A percentile compares a stretch with the other conserved stretches of the same genome.
phyloP scores from a whole-genome alignment of 176 grass and related monocot species.

The maize (Zea mays) region DNA sequence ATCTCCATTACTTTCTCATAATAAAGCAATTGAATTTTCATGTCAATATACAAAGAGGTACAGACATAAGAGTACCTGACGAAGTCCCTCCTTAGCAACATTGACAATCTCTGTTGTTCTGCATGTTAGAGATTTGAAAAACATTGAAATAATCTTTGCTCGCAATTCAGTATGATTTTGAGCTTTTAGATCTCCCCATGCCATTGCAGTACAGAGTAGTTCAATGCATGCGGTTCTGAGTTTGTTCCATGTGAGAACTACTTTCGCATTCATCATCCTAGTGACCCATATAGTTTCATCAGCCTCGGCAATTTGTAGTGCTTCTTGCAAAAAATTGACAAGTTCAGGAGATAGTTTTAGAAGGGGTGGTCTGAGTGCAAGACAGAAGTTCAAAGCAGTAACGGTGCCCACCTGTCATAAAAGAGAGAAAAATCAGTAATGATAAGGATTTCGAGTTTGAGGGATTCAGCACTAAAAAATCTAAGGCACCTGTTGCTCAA shows the following conservation, averaged over 20 bases:
- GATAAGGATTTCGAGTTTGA: slow-evolving; percentile 5
- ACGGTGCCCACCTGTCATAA: slow-evolving; percentile 88
- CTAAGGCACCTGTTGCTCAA: slow-evolving; percentile 83
- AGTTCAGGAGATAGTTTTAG: slow-evolving; percentile 87
- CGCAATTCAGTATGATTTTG: slow-evolving; percentile 72
- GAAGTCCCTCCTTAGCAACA: slow-evolving; percentile 97
- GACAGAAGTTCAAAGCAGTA: slow-evolving; percentile 93
- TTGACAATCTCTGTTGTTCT: slow-evolving; percentile 88
- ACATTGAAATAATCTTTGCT: slow-evolving; percentile 99
- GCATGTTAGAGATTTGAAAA: slow-evolving; percentile 97
- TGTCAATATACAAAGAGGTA: slow-evolving; percentile 22
- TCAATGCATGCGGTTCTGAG: slow-evolving; percentile 96
- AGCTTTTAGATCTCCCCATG: slow-evolving; percentile 93
- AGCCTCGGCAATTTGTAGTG: slow-evolving; percentile 97
- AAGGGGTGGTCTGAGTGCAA: slow-evolving; percentile 92
- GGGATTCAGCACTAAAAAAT: slow-evolving; percentile 23
- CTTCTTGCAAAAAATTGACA: slow-evolving; percentile 98
- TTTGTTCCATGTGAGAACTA: slow-evolving; percentile 89
- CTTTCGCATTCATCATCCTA: slow-evolving; percentile 93
- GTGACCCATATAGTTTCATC: slow-evolving; percentile 98
- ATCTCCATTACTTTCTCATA: background rate
- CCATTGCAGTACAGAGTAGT: slow-evolving; percentile 98
- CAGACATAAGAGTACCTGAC: slow-evolving; percentile 62
- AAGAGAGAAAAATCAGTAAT: slow-evolving; percentile 26
- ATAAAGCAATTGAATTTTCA: slow-evolving; percentile 4